These are phyloP conservation scores for Stylosanthes scabra DNA, from an alignment of 331 rosid genomes.

Conservation along the genomic window DNA sequence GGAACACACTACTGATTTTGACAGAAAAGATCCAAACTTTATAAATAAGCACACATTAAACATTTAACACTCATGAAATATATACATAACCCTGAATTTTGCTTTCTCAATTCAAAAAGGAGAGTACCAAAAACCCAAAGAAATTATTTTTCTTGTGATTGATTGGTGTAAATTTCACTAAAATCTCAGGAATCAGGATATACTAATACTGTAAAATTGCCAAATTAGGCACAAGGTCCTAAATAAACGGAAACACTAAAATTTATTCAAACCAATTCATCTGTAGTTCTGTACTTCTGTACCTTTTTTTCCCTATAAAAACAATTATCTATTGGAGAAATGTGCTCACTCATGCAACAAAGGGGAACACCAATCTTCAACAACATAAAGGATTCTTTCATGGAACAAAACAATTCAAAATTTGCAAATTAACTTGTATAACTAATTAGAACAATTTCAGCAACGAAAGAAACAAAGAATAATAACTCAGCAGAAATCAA, in stretches of 20 bases:
- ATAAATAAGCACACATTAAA: neutral
- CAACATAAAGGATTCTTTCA: neutral
- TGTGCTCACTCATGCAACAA: neutral
- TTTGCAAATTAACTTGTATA: neutral
- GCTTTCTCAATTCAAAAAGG: neutral
- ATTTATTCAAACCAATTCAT: neutral
- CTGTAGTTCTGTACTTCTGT: neutral
- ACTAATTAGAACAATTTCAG: constrained; percentile 2
- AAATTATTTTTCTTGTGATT: neutral
- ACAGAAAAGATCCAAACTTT: neutral
- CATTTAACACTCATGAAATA: neutral
- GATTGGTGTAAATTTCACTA: neutral
- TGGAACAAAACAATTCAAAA: neutral
- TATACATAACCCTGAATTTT: neutral
- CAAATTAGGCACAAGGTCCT: constrained; percentile 1
- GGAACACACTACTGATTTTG: neutral
- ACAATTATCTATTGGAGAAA: constrained; percentile 13
- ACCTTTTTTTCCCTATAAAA: neutral
- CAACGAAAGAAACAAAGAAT: neutral
- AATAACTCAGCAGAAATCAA: neutral
- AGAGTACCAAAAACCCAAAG: neutral
- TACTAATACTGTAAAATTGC: neutral
- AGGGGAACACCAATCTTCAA: constrained; percentile 7
- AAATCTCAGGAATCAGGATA: constrained; percentile 2
- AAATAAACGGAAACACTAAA: neutral